phyloP scores from a whole-genome alignment of 768 basidiomycete genomes.

The Sistotremastrum suecicum region DNA sequence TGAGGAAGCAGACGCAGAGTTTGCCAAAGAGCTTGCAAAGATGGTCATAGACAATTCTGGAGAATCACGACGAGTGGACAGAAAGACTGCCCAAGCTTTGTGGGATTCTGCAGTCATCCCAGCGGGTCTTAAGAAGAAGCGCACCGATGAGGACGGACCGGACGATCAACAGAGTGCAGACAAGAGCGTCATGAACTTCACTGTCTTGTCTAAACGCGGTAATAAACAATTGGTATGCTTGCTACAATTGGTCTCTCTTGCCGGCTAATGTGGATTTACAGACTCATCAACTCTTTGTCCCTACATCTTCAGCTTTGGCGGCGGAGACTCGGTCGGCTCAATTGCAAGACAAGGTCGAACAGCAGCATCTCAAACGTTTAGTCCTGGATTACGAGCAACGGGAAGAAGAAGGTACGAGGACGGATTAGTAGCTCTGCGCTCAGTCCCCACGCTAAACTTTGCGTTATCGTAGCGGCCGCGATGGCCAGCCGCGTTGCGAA shows the following conservation, averaged over 20 bases:
- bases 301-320: constrained; percentile 75
- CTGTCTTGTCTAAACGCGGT: constrained; percentile 82
- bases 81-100: constrained; percentile 71
- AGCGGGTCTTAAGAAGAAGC: constrained; percentile 50
- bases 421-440: too few species aligned
- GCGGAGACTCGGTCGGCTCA: constrained; percentile 86
- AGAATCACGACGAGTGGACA: constrained; percentile 77
- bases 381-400: constrained; percentile 86
- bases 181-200: constrained; percentile 70
- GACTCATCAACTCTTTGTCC: constrained; percentile 82
- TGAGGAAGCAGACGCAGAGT: constrained; percentile 85
- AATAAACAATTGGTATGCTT: constrained; percentile 73
- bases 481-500: too few species aligned
- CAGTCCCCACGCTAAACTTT: too few species aligned
- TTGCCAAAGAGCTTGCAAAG: constrained; percentile 90
- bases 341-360: constrained; percentile 87
- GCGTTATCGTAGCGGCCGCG: too few species aligned
- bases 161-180: constrained; percentile 19
- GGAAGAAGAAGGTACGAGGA: constrained; percentile 37
- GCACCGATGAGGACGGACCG: constrained; percentile 36
- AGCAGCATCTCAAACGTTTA: constrained; percentile 91
- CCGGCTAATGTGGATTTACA: constrained; percentile 16
- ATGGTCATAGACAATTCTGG: constrained; percentile 80
- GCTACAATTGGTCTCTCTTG: background rate
- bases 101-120: constrained; percentile 83